Evolutionary conservation across 805 yeast species (phyloP), one percentile per base, ranked within the genome.

Genomic region (Candida vaughaniae): DNA sequence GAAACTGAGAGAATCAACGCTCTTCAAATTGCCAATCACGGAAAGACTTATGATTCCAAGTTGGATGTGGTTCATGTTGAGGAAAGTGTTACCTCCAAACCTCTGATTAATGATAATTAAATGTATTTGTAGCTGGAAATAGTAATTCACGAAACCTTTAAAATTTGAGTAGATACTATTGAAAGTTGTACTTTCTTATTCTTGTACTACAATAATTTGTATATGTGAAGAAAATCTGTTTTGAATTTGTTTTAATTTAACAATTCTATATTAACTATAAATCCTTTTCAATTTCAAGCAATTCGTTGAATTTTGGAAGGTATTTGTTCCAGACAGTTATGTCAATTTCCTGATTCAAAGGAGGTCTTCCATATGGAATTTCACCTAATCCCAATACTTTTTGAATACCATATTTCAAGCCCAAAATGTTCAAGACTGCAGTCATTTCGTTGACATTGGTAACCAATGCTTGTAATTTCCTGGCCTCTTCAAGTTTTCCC

Each of bases 371-470:
- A 4, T 64, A 47, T 33, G 61, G 55, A 23, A 62, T 58, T 39
- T 66, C 71, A 25, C 78, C 78, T 38, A 69, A 39, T 35, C 47
- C 77, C 58, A 45, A 60, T 44, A 41, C 55, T 46, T 46, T 43
- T 19, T 39, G 29, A 36, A 72, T 62, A 16, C 65, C 65, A 46
- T 65, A 68, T 53, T 75, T 75, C 43, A 73, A 59, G 17, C 78
- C 77, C 33, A 72, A 57, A 20, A 75, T 69, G 26, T 74, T 74
- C 33, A 60, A 55, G 25, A 54, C 56, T 19, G 62, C 73, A 29
- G 73, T 65, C 42, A 71, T 54, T 36, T 64, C 72, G 45, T 75
- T 80, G 19, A 67, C 77, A 41, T 69, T 60, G 4, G 77, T 61
- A 15, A 64, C 69, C 27, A 59, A 45, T 34, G 54, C 53, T 52